A percentile compares a stretch with the other conserved stretches of the same genome.
Evolutionary conservation across 2,329 filamentous ascomycete species (phyloP).

Genomic region (Microdochium trichocladiopsis): DNA sequence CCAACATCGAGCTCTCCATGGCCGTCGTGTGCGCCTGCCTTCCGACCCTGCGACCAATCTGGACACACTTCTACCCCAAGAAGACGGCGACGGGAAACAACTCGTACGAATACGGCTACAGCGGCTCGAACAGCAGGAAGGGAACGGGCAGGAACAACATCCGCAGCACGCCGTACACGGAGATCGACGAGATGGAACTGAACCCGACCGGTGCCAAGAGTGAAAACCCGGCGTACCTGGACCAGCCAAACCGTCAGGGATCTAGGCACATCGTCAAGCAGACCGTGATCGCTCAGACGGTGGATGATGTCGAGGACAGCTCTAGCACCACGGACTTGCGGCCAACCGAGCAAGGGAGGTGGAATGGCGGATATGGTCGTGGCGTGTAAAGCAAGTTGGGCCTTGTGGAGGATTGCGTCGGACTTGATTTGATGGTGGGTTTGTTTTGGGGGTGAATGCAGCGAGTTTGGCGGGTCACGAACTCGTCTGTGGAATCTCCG

Average conservation of each 20-base stretch:
- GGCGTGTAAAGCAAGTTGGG: neutral
- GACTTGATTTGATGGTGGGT: too few species aligned
- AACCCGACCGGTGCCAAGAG: neutral
- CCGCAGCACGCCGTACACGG: slow-evolving; percentile 3
- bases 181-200: slow-evolving; percentile 6
- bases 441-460: too few species aligned
- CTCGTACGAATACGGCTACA: slow-evolving; percentile 5
- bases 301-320: slow-evolving; percentile 1
- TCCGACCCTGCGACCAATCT: slow-evolving; percentile 11
- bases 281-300: slow-evolving; percentile 4
- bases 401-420: neutral
- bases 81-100: neutral
- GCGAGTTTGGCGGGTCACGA: too few species aligned
- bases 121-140: slow-evolving; percentile 1
- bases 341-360: neutral
- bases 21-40: slow-evolving; percentile 11
- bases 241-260: neutral
- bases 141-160: neutral
- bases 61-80: slow-evolving; percentile 3
- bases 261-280: slow-evolving; percentile 2
- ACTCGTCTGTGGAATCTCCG: too few species aligned
- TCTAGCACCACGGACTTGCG: slow-evolving; percentile 5
- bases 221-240: neutral
- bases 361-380: neutral
- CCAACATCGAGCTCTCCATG: slow-evolving; percentile 11